Conservation (phyloP, 2,329 filamentous ascomycete species). For the Penicillium brasilianum region DNA sequence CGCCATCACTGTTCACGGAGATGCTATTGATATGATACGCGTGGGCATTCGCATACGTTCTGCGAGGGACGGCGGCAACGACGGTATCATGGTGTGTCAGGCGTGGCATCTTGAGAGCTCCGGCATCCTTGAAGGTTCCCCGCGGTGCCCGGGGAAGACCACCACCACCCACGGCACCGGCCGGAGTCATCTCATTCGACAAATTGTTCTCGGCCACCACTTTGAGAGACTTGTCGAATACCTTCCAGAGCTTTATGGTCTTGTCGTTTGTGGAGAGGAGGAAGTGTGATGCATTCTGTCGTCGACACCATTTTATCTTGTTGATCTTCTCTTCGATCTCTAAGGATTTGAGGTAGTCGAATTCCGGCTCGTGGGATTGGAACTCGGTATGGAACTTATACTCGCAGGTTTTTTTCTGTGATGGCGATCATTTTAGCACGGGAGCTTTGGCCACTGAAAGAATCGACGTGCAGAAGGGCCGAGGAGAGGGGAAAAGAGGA, state of each 20-base stretch:
- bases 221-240: conserved; percentile 98
- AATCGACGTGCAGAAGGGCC: neutral
- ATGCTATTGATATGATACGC: conserved; percentile 99
- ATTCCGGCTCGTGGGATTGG: conserved; percentile 98
- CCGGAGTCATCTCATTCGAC: conserved; percentile 88
- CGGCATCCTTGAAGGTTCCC: conserved; percentile 76
- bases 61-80: conserved; percentile 90
- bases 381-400: conserved; percentile 99
- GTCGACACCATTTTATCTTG: conserved; percentile 99
- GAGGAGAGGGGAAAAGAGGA: conserved; percentile 11
- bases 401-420: conserved; percentile 98
- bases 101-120: conserved; percentile 88
- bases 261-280: conserved; percentile 99
- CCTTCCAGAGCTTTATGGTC: conserved; percentile 99
- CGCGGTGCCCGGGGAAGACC: conserved; percentile 70
- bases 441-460: neutral
- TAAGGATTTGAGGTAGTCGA: conserved; percentile 98
- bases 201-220: conserved; percentile 99
- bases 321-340: conserved; percentile 99
- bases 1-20: conserved; percentile 98
- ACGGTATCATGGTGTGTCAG: conserved; percentile 98
- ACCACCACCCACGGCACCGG: conserved; percentile 72
- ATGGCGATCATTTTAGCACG: conserved; percentile 38
- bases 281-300: conserved; percentile 98
- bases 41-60: conserved; percentile 97